Evolutionary conservation across 179 eudicot genomes (phyloP), one percentile per base, ranked within the genome.

Genomic region (Pouteria campechiana): DNA sequence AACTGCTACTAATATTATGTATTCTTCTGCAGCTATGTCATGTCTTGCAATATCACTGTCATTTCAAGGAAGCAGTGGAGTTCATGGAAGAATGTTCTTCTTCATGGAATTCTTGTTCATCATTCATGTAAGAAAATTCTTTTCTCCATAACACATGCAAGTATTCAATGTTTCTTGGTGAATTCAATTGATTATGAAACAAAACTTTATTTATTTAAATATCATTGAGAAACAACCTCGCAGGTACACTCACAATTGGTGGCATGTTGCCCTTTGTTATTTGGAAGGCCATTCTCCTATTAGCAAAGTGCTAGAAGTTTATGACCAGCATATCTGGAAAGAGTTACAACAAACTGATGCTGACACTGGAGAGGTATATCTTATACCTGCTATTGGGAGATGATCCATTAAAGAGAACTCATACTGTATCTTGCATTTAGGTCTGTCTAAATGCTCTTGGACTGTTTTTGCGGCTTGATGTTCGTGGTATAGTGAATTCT

Each of bases 201-300:
- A 16, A 17, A 37, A 37, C 24, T 12, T 54, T 39, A n/a, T n/a
- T n/a, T n/a, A n/a, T n/a, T n/a, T n/a, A n/a, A n/a, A n/a, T n/a
- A n/a, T n/a, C n/a, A n/a, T n/a, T n/a, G n/a, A n/a, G 14, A 27
- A 18, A 32, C 28, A 38, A 30, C 12, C 32, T 42, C 33, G 13
- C 55, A 90, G 98, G 80, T 70, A 61, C 60, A 76, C 95, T 0
- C 98, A 90, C 62, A 90, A 90, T 61, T 90, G 98, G 98, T 90
- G 98, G 98, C 98, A 90, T 48, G 82, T 85, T 55, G 93, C 98
- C 37, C 64, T 90, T 35, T 90, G 95, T 76, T 76, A 81, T 60
- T 64, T 90, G 69, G 98, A 90, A 72, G 95, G 93, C 32, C 50
- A 74, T 55, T 60, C 87, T 28, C 76, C 93, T 2, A 35, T 62